Evolutionary conservation across 257 asterid species (phyloP).

Genomic region (Solanum raphanifolium): DNA sequence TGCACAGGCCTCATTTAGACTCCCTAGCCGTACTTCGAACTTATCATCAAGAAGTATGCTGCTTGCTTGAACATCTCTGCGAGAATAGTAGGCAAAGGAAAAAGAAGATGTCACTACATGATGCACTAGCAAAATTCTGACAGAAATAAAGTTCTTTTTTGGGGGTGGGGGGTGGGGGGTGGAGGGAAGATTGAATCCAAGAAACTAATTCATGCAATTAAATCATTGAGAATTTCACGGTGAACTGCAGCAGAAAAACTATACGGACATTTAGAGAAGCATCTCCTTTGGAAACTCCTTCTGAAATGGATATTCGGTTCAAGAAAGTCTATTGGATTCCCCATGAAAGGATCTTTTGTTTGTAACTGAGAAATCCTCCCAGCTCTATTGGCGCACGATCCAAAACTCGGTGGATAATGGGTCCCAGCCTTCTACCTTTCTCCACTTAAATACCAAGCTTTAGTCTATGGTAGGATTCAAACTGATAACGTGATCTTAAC

Average conservation of each 20-base stretch:
- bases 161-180: background rate
- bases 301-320: background rate
- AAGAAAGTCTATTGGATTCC: background rate
- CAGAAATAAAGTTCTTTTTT: background rate
- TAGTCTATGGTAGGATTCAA: background rate
- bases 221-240: background rate
- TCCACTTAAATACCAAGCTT: background rate
- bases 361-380: background rate
- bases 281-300: background rate
- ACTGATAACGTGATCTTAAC: background rate
- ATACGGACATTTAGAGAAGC: background rate
- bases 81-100: background rate
- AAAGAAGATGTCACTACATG: background rate
- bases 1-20: conserved; percentile 75
- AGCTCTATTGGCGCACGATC: background rate
- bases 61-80: conserved; percentile 94
- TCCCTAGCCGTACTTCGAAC: conserved; percentile 91
- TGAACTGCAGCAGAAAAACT: background rate
- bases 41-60: conserved; percentile 96
- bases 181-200: background rate
- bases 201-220: background rate
- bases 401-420: background rate
- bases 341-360: background rate
- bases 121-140: background rate
- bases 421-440: background rate